Conservation (phyloP, 345 rosid species). For the Acer negundo region DNA sequence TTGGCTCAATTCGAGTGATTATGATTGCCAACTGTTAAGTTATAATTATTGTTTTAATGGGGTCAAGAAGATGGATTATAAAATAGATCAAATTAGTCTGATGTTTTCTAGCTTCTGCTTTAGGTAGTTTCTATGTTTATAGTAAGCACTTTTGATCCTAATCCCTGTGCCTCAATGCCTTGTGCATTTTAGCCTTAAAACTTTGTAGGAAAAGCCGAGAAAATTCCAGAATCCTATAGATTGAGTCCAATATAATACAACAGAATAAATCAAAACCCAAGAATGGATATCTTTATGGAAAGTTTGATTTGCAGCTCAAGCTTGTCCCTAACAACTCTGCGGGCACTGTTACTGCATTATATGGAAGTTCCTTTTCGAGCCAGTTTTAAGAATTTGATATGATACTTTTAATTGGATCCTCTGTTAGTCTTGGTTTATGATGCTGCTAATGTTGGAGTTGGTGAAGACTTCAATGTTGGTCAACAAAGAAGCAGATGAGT, state of each 20-base stretch:
- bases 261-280: constrained; percentile 14
- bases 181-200: not conserved
- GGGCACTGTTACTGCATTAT: constrained; percentile 45
- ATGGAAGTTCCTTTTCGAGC: constrained; percentile 17
- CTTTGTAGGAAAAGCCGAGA: not conserved
- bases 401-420: not conserved
- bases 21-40: not conserved
- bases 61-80: not conserved
- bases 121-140: too few species aligned
- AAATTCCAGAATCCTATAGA: constrained; percentile 6
- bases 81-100: not conserved
- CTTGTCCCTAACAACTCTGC: constrained; percentile 49
- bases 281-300: constrained; percentile 34
- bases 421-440: not conserved
- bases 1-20: not conserved
- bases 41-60: not conserved
- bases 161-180: too few species aligned
- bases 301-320: constrained; percentile 40
- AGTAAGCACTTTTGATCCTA: not conserved
- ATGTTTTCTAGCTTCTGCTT: not conserved
- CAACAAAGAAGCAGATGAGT: too few species aligned
- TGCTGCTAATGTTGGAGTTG: not conserved
- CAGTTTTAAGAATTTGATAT: not conserved
- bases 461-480: too few species aligned
- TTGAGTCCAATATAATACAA: not conserved